Percentiles rank a stretch among this genome's conserved stretches.
Conservation (phyloP, 2,329 filamentous ascomycete species). For the Cyanodermella asteris region DNA sequence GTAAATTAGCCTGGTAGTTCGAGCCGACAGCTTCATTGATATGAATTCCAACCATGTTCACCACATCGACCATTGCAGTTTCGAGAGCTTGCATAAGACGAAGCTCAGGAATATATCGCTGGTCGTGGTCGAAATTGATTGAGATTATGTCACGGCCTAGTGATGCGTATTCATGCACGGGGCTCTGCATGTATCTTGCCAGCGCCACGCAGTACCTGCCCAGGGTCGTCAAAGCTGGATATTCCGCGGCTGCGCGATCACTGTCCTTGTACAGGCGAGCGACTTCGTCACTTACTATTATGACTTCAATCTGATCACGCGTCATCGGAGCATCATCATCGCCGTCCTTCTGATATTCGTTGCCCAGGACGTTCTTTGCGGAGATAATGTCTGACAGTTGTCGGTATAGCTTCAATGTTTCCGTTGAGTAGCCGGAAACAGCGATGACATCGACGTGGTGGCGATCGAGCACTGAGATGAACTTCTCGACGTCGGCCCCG, state of each 20-base stretch:
- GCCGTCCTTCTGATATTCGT: conserved; percentile 66
- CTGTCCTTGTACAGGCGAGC: conserved; percentile 92
- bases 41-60: conserved; percentile 88
- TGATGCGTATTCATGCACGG: conserved; percentile 87
- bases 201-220: conserved; percentile 78
- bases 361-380: conserved; percentile 53
- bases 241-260: conserved; percentile 53
- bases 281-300: conserved; percentile 90
- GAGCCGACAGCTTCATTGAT: conserved; percentile 80
- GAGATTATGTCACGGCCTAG: conserved; percentile 74
- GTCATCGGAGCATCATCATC: conserved; percentile 60
- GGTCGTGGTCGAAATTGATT: conserved; percentile 71
- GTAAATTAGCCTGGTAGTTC: conserved; percentile 59
- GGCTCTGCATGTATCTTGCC: conserved; percentile 82
- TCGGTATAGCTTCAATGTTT: conserved; percentile 63
- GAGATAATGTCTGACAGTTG: conserved; percentile 60
- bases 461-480: conserved; percentile 59
- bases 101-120: conserved; percentile 70
- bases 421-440: conserved; percentile 70
- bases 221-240: conserved; percentile 57
- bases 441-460: conserved; percentile 77
- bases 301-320: conserved; percentile 62
- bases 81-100: conserved; percentile 73
- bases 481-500: conserved; percentile 41
- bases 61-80: conserved; percentile 95